Conservation (phyloP, 257 asterid species). For the Eucommia ulmoides region DNA sequence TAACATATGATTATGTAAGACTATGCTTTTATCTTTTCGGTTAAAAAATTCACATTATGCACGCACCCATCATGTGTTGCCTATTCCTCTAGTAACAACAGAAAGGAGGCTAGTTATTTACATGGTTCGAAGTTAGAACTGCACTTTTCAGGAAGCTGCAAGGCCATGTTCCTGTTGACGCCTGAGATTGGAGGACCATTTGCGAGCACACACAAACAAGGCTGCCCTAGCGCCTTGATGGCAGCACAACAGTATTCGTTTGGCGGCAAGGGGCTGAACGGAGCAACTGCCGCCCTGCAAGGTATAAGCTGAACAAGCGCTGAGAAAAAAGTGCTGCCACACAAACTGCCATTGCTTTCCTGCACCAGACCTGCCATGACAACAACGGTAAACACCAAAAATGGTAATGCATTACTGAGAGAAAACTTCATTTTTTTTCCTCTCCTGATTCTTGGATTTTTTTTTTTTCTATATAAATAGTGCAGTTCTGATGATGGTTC, state of each 20-base stretch:
- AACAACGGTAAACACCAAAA: slow-evolving; percentile 1
- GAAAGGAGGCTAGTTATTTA: not conserved
- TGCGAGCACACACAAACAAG: slow-evolving; percentile 11
- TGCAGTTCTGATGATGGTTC: too few species aligned
- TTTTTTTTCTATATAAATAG: too few species aligned
- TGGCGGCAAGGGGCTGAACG: slow-evolving; percentile 8
- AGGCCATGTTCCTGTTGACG: slow-evolving; percentile 10
- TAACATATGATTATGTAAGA: too few species aligned
- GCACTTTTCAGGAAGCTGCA: slow-evolving; percentile 14
- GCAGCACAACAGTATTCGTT: slow-evolving; percentile 11
- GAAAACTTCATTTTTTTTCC: not conserved
- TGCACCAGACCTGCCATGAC: not conserved
- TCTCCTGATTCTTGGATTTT: too few species aligned
- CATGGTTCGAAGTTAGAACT: slow-evolving; percentile 12
- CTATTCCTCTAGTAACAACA: too few species aligned
- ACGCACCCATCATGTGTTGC: too few species aligned
- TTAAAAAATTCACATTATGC: too few species aligned
- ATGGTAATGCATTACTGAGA: not conserved
- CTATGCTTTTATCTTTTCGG: too few species aligned
- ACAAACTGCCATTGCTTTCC: slow-evolving; percentile 4
- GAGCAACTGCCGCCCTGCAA: slow-evolving; percentile 8
- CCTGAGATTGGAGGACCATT: slow-evolving; percentile 9
- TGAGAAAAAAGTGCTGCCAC: slow-evolving; percentile 6
- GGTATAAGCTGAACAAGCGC: slow-evolving; percentile 6
- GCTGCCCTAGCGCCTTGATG: slow-evolving; percentile 9